phyloP scores from a whole-genome alignment of 2,329 filamentous ascomycete genomes.

The Scedosporium minutisporum region DNA sequence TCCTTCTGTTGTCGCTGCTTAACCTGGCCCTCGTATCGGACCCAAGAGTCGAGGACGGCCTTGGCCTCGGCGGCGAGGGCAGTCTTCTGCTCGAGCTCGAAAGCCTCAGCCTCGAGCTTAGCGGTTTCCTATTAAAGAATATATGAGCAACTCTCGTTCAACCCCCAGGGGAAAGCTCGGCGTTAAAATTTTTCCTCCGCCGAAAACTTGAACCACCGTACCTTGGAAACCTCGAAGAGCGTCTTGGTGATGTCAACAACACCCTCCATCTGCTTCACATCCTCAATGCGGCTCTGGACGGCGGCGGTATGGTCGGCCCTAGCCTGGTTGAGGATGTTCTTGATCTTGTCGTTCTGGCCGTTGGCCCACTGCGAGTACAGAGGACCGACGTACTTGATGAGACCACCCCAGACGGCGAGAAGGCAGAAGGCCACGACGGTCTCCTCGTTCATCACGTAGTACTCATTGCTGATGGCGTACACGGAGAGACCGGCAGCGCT shows the following conservation, averaged over 20 bases:
- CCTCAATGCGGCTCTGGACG: constrained; percentile 88
- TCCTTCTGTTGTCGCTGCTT: constrained; percentile 98
- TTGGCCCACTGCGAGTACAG: constrained; percentile 90
- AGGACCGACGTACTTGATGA: constrained; percentile 90
- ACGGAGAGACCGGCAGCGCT: constrained; percentile 81
- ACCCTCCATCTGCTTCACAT: constrained; percentile 85
- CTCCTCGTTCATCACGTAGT: constrained; percentile 99
- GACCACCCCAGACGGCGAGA: constrained; percentile 81
- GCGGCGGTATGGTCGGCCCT: constrained; percentile 90
- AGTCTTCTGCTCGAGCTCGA: constrained; percentile 94
- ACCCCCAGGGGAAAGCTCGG: not conserved
- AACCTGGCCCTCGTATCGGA: constrained; percentile 95
- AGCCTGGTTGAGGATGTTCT: constrained; percentile 87
- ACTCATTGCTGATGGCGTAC: constrained; percentile 97
- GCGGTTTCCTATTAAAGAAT: constrained; percentile 69
- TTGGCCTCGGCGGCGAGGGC: constrained; percentile 89
- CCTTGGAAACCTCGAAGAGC: constrained; percentile 97
- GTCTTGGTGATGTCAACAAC: constrained; percentile 96
- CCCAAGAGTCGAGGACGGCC: constrained; percentile 93
- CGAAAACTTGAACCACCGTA: constrained; percentile 29
- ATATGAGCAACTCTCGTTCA: not conserved
- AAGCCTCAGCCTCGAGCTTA: constrained; percentile 88
- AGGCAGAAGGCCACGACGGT: constrained; percentile 88
- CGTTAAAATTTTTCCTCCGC: not conserved
- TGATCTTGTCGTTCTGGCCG: constrained; percentile 82